Conservation (phyloP, 164 flowering plant genomes). For the Pachysandra terminalis region DNA sequence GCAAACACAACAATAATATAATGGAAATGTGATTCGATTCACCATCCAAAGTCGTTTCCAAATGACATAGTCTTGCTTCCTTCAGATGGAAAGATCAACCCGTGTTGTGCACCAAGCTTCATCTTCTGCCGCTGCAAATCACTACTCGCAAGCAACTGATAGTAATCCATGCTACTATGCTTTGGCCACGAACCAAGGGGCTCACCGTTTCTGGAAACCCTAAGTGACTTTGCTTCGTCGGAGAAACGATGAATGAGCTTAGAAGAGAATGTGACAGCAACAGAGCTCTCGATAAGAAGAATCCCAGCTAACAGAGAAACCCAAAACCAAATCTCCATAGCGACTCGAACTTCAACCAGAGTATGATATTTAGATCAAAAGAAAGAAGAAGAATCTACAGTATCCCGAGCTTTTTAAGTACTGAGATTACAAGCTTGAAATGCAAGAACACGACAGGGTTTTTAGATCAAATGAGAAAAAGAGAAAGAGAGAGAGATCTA, state of each 20-base stretch:
- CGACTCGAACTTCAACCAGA: conserved; percentile 1
- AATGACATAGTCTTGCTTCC: conserved; percentile 62
- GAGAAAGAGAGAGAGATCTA: conserved; percentile 7
- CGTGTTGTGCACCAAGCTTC: conserved; percentile 48
- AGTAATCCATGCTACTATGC: conserved; percentile 51
- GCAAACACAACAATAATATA: not conserved
- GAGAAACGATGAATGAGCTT: conserved; percentile 75
- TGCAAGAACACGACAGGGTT: not conserved
- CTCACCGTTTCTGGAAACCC: conserved; percentile 22
- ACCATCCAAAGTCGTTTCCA: conserved; percentile 93
- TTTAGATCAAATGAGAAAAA: too few species aligned
- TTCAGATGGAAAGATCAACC: conserved; percentile 58
- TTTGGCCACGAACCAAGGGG: conserved; percentile 33
- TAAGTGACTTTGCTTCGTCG: conserved; percentile 48
- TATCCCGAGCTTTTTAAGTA: too few species aligned
- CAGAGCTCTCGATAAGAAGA: conserved; percentile 7
- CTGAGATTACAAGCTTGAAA: not conserved
- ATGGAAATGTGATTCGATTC: conserved; percentile 5
- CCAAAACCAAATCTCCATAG: conserved; percentile 15
- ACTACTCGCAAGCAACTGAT: conserved; percentile 38
- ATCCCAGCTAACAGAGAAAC: conserved; percentile 3
- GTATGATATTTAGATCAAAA: not conserved
- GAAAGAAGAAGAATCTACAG: too few species aligned
- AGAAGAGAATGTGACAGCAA: conserved; percentile 32
- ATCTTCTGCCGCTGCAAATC: conserved; percentile 71